Evolutionary conservation across 2,329 filamentous ascomycete genomes (phyloP), one percentile per base, ranked within the genome.

Genomic region (Didymella pinodella): DNA sequence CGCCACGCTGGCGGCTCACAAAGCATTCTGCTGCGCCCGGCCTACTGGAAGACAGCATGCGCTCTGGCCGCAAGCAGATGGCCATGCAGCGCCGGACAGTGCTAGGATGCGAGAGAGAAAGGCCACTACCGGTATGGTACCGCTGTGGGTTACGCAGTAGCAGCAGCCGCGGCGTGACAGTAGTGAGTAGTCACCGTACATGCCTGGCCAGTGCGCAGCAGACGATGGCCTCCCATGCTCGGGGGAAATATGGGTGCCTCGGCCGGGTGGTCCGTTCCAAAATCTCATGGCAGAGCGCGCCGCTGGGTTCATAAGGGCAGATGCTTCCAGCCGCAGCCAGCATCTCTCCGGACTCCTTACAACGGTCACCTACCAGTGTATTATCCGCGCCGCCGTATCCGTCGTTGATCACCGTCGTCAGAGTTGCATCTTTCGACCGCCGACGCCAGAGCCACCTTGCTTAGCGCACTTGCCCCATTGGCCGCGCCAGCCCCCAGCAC

Each of bases 401-500:
- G 45, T 31, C 54, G 62, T 50, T 49, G 57, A 62, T 61, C 48
- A 50, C 61, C 53, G 26, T 59, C 58, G 69, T 68, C 67, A 70
- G 57, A 69, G 62, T 68, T 71, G 68, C 69, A 67, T 53, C 57
- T 67, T 63, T 49, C 52, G 52, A 61, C 41, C 59, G 59, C 57
- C 63, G 60, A 65, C 63, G 66, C 66, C 62, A 61, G 56, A 62
- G 61, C 57, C 57, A 29, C 61, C 56, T 54, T 70, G 69, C 56
- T 54, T 70, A 70, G 69, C 64, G 67, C 65, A 48, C 46, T 41
- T 52, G 63, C 59, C 40, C 63, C 47, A 66, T 69, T 68, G 66
- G 64, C 64, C 61, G 57, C 54, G 53, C 51, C 62, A 57, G 59
- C 64, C 66, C 61, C 65, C 55, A 58, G 50, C 48, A 57, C 38